A percentile compares a stretch with the other conserved stretches of the same genome.
Evolutionary conservation across 139 green algal species (phyloP).

Genomic region (Spirogloea muscicola): DNA sequence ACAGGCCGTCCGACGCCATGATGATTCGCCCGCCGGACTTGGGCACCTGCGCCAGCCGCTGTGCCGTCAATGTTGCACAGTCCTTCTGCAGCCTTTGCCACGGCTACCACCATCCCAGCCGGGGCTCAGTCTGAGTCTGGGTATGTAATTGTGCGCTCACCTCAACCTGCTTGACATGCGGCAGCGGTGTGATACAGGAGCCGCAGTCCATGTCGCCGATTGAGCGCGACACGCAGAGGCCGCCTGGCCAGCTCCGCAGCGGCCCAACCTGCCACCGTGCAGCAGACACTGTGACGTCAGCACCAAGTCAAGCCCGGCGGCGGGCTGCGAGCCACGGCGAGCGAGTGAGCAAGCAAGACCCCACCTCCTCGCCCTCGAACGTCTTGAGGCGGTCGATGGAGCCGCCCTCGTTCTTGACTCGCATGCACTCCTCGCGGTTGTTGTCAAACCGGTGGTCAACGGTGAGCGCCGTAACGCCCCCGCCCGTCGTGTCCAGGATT

Average conservation of each 20-base stretch:
- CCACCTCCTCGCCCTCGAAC: too few species aligned
- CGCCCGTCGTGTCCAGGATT: constrained; percentile 67
- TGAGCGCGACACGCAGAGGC: constrained; percentile 75
- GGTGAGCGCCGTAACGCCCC: constrained; percentile 40
- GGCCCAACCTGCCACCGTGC: constrained; percentile 68
- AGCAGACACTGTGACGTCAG: background rate
- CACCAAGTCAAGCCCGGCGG: background rate
- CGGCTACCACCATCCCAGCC: background rate
- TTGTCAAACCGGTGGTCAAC: constrained; percentile 56
- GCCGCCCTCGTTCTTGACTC: background rate
- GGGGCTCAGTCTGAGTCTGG: background rate
- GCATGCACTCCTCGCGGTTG: constrained; percentile 13
- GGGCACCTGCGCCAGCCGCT: constrained; percentile 59
- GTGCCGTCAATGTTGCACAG: background rate
- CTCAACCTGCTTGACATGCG: constrained; percentile 76
- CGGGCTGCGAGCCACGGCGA: background rate
- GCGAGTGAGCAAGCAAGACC: background rate
- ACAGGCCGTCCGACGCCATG: constrained; percentile 82
- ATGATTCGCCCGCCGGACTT: constrained; percentile 63
- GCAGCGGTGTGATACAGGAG: constrained; percentile 66
- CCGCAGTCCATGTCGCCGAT: constrained; percentile 87
- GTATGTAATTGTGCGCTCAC: background rate
- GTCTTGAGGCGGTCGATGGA: too few species aligned
- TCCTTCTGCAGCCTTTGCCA: background rate
- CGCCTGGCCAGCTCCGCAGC: constrained; percentile 84